Evolutionary conservation across 331 rosid species (phyloP).

Genomic region (Telfairia occidentalis): DNA sequence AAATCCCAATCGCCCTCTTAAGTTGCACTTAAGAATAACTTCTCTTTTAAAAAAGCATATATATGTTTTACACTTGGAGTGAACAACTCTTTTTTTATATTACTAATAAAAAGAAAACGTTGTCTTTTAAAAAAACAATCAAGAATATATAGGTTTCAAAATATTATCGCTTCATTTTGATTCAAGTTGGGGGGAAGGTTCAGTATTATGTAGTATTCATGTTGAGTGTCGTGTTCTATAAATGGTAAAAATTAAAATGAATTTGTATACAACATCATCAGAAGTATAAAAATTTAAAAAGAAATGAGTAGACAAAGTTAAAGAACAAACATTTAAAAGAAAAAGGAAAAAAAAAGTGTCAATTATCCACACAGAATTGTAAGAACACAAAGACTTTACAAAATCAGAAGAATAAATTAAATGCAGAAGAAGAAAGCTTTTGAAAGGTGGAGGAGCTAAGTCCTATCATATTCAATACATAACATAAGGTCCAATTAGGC

Average conservation of each 20-base stretch:
- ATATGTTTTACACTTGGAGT: neutral
- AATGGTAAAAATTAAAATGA: neutral
- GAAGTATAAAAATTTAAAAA: no score
- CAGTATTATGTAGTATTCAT: neutral
- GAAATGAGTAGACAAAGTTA: no score
- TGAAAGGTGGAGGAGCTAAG: neutral
- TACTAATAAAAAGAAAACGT: neutral
- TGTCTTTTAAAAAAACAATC: neutral
- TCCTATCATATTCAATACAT: neutral
- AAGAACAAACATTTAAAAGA: neutral
- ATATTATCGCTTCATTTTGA: neutral
- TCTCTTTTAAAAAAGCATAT: no score
- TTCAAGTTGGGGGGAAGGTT: neutral
- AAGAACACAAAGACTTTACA: neutral
- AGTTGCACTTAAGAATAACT: no score
- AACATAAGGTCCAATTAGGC: neutral
- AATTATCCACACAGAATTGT: neutral
- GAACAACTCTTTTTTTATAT: neutral
- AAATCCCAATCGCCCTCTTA: no score
- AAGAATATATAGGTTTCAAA: neutral
- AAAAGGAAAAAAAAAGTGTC: neutral
- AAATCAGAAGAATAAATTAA: neutral
- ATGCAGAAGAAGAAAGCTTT: neutral
- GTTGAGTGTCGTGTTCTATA: neutral
- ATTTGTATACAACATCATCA: neutral